Base-by-base conservation (phyloP, 1,284 basidiomycete genomes). In the Xerocomus nothofagi region DNA sequence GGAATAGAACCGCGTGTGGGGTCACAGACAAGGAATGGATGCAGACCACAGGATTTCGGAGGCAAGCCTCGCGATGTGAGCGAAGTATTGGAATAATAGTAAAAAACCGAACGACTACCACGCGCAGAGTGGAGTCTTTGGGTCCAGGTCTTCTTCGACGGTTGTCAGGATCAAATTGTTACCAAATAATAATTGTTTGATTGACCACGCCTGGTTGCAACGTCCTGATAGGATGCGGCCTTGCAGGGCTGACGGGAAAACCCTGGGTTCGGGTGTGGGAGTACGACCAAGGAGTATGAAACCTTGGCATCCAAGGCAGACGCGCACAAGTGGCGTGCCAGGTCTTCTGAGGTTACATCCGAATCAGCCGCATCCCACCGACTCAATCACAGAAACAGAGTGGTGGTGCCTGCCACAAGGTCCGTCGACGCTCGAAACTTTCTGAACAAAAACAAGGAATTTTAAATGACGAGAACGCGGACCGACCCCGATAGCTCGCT, bases 251-350 rank as follows among this genome's bases (percentile, higher is more conserved):
- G 60, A 58, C 53, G 54, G 42, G 20, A 49, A 65, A 54, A 53
- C 59, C 65, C 63, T 53, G 39, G 34, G 60, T 50, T 49, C 38
- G 36, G 39, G 39, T 53, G 50, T 60, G 49, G 43, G 32, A 41
- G 51, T 36, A 45, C 58, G 41, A 49, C 42, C 44, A 50, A 42
- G 38, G 42, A 46, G 44, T 31, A 54, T 49, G 51, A 58, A 54
- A 54, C 39, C 23, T 44, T 44, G 55, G 49, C 30, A 21, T 45
- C 49, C 39, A 51, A 51, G 50, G 41, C 51, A 45, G 53, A 50
- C 62, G 59, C 51, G 45, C 59, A 54, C 65, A 64, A 67, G 56
- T 47, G 59, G 62, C 65, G 59, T 64, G 62, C 53, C 39, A 47
- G 32, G 38, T 34, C 55, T 63, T 51, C 58, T 40, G 47, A 12